phyloP scores from a whole-genome alignment of 2,329 filamentous ascomycete species.

The Passalora sequoiae region DNA sequence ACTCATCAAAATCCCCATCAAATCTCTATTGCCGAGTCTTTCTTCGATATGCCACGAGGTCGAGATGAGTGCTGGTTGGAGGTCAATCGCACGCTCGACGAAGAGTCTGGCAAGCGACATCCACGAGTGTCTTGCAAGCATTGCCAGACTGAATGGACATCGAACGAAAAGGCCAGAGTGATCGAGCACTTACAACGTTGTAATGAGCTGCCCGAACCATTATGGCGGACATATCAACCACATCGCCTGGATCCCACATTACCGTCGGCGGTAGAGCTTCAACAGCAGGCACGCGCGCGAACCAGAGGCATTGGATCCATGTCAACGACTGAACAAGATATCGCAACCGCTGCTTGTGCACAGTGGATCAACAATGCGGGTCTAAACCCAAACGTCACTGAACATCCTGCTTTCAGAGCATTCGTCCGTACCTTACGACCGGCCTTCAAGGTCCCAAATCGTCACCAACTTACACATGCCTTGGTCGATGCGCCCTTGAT shows the following conservation, averaged over 20 bases:
- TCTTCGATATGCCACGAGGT: conserved; percentile 20
- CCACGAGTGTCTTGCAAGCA: conserved; percentile 26
- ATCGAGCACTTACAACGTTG: conserved; percentile 25
- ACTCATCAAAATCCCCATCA: too few species aligned
- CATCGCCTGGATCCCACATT: conserved; percentile 23
- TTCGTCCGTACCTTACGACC: conserved; percentile 21
- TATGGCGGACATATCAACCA: conserved; percentile 25
- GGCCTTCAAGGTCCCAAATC: conserved; percentile 20
- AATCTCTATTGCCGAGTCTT: too few species aligned
- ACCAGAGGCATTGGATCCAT: conserved; percentile 24
- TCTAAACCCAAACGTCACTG: conserved; percentile 16
- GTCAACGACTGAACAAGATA: conserved; percentile 21
- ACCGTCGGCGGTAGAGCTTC: conserved; percentile 22
- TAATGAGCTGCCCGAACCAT: conserved; percentile 19
- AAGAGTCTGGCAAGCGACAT: conserved; percentile 24
- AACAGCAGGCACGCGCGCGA: conserved; percentile 23
- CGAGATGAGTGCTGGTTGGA: conserved; percentile 26
- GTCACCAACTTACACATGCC: conserved; percentile 22
- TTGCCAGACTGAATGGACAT: conserved; percentile 24
- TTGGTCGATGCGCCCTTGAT: conserved; percentile 23
- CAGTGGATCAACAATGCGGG: conserved; percentile 22
- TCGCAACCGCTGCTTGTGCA: conserved; percentile 21
- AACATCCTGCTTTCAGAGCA: conserved; percentile 22
- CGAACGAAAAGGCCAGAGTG: conserved; percentile 23
- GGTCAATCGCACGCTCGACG: conserved; percentile 22